phyloP scores from a whole-genome alignment of 2,329 filamentous ascomycete species.

The Fusarium kyushuense region DNA sequence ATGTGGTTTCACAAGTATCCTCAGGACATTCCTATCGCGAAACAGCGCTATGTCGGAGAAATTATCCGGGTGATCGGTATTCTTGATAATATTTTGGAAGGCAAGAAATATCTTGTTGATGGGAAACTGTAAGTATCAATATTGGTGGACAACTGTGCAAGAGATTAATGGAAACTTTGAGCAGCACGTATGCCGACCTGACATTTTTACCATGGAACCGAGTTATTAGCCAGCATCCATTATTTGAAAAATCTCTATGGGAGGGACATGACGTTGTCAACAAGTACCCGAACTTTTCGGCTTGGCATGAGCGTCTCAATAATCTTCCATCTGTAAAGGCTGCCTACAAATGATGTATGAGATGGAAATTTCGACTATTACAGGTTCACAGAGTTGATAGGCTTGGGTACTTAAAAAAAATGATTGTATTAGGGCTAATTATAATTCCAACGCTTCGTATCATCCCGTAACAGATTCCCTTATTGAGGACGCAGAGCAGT shows the following conservation, averaged over 20 bases:
- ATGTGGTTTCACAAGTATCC: slow-evolving; percentile 6
- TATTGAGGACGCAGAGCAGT: slow-evolving; percentile 39
- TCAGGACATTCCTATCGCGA: neutral
- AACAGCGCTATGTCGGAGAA: neutral
- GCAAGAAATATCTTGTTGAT: neutral
- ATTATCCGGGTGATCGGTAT: neutral
- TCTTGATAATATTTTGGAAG: neutral
- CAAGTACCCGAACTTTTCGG: neutral
- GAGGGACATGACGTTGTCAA: neutral
- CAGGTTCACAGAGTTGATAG: accelerated
- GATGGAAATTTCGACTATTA: neutral
- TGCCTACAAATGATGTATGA: neutral
- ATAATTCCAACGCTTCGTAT: accelerated
- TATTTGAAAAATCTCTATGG: neutral
- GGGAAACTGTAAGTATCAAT: neutral
- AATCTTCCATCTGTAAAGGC: neutral
- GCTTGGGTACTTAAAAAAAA: neutral
- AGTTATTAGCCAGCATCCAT: neutral
- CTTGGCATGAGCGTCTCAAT: neutral
- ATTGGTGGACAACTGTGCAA: neutral
- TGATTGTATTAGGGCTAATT: neutral
- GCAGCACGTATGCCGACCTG: neutral
- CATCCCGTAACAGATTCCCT: neutral
- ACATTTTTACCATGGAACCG: neutral
- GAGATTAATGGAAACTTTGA: neutral